Conservation (phyloP, 2,329 filamentous ascomycete species). For the Colletotrichum scovillei region DNA sequence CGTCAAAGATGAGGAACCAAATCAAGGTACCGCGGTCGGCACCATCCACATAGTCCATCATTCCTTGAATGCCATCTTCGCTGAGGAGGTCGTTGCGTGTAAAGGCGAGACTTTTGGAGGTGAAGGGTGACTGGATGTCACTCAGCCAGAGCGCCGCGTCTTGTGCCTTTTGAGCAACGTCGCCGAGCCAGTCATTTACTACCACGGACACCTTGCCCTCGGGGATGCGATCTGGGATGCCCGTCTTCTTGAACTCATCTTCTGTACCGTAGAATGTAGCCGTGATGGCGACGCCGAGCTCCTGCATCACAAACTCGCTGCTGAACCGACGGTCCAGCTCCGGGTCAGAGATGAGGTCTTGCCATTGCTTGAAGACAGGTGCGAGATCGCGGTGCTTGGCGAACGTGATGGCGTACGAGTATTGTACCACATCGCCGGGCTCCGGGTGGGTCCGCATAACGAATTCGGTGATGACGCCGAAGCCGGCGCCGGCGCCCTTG, state of each 20-base stretch:
- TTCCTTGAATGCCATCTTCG: constrained; percentile 53
- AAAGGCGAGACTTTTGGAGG: constrained; percentile 68
- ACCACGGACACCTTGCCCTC: constrained; percentile 52
- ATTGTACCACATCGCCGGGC: constrained; percentile 67
- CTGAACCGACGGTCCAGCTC: constrained; percentile 68
- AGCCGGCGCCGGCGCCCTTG: constrained; percentile 66
- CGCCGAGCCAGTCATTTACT: constrained; percentile 72
- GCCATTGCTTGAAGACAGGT: constrained; percentile 66
- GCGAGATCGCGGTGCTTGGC: constrained; percentile 60
- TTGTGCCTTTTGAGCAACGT: constrained; percentile 65
- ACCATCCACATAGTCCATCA: constrained; percentile 66
- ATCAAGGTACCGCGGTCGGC: constrained; percentile 61
- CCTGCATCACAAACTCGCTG: constrained; percentile 65
- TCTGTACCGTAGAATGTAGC: constrained; percentile 71
- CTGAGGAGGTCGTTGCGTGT: constrained; percentile 59
- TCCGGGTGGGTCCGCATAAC: constrained; percentile 66
- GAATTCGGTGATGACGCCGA: constrained; percentile 69
- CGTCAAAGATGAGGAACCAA: constrained; percentile 73
- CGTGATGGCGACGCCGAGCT: constrained; percentile 65
- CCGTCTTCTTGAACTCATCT: constrained; percentile 63
- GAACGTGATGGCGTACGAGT: constrained; percentile 65
- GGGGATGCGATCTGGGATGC: constrained; percentile 61
- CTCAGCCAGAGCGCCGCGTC: constrained; percentile 58
- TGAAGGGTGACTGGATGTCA: constrained; percentile 63
- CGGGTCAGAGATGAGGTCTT: constrained; percentile 64